Conservation (phyloP, 2,329 filamentous ascomycete genomes). For the Pseudomassariella vexata region DNA sequence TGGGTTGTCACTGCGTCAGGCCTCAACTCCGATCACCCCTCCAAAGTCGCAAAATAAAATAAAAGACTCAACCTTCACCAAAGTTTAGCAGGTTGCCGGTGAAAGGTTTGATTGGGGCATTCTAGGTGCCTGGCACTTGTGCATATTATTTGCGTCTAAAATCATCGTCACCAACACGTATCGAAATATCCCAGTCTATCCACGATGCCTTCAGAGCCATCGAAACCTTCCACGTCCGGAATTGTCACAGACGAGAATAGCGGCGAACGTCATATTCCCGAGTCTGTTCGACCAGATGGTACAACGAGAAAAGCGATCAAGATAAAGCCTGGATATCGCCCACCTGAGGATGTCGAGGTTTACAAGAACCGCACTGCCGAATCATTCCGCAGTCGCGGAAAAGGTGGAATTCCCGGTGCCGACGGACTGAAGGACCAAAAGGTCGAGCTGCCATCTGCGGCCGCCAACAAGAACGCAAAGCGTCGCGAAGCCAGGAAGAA, state of each 20-base stretch:
- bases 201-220: too few species aligned
- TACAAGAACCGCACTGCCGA: constrained; percentile 93
- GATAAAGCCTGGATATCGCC: constrained; percentile 86
- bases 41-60: too few species aligned
- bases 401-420: constrained; percentile 70
- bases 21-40: too few species aligned
- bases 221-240: constrained; percentile 55
- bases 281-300: constrained; percentile 81
- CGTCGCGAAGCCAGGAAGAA: constrained; percentile 51
- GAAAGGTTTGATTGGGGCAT: too few species aligned
- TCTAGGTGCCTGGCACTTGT: too few species aligned
- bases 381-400: constrained; percentile 70
- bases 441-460: constrained; percentile 36
- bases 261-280: constrained; percentile 83
- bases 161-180: too few species aligned
- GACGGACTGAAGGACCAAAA: constrained; percentile 47
- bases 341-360: constrained; percentile 90
- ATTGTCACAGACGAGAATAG: constrained; percentile 71
- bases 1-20: too few species aligned
- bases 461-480: constrained; percentile 84
- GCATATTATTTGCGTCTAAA: too few species aligned
- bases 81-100: too few species aligned
- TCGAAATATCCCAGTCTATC: too few species aligned
- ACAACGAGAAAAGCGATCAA: constrained; percentile 91
- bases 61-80: too few species aligned